Conservation (phyloP, 768 basidiomycete genomes). For the Boletus rufocinnamomeus region DNA sequence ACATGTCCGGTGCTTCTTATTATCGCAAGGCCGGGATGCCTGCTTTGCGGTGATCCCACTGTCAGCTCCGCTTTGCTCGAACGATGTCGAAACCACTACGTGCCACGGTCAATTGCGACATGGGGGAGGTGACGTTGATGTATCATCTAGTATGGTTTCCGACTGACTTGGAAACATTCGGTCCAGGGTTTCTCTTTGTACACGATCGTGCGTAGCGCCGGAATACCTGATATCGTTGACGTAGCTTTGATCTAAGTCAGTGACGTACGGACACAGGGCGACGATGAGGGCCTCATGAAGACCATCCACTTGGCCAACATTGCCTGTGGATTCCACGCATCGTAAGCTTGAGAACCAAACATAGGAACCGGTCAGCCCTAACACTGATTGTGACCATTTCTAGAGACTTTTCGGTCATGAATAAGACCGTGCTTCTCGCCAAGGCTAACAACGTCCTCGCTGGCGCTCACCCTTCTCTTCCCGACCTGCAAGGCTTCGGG, state of each 20-base stretch:
- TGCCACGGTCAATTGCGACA: constrained; percentile 56
- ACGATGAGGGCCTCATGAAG: constrained; percentile 55
- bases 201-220: constrained; percentile 37
- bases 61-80: neutral
- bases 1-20: neutral
- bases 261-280: constrained; percentile 37
- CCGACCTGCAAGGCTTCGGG: constrained; percentile 65
- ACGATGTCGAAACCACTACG: constrained; percentile 27
- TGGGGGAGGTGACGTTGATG: constrained; percentile 49
- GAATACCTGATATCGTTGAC: neutral
- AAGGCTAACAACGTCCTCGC: constrained; percentile 55
- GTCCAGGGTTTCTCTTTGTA: constrained; percentile 55
- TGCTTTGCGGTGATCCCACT: neutral
- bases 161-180: constrained; percentile 5
- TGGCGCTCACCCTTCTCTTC: constrained; percentile 68
- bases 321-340: constrained; percentile 71
- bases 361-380: no score
- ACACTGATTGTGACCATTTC: neutral
- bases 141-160: neutral
- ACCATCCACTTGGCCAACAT: constrained; percentile 62
- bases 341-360: constrained; percentile 35
- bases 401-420: constrained; percentile 68
- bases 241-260: neutral
- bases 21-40: neutral
- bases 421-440: constrained; percentile 58